Conservation (phyloP, 148 eudicot species). For the Rhododendron ferrugineum region DNA sequence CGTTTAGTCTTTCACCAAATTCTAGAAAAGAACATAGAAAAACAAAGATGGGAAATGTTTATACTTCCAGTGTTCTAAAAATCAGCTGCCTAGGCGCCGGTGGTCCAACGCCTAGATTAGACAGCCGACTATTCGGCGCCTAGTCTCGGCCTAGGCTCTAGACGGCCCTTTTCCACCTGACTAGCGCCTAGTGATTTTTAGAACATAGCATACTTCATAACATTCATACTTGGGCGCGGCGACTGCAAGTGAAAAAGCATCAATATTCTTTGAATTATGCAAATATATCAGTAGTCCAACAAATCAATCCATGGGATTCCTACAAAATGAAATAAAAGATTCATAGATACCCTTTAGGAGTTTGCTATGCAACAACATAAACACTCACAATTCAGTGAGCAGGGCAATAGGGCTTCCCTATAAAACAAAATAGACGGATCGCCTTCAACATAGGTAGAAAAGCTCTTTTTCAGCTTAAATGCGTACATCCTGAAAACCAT, state of each 20-base stretch:
- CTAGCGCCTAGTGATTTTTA: too few species aligned
- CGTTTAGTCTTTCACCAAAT: not conserved
- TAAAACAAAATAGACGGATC: not conserved
- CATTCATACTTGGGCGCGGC: not conserved
- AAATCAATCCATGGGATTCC: not conserved
- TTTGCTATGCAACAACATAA: not conserved
- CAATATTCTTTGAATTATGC: not conserved
- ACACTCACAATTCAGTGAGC: conserved; percentile 4
- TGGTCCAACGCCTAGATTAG: too few species aligned
- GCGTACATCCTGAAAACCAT: not conserved
- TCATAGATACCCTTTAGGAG: not conserved
- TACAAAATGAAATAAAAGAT: not conserved
- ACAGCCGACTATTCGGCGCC: not conserved
- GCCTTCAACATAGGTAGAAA: not conserved
- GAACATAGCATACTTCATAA: not conserved
- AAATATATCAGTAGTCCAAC: not conserved
- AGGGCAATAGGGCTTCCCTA: not conserved
- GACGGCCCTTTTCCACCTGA: too few species aligned
- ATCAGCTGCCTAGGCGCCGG: too few species aligned
- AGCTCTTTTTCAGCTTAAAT: not conserved
- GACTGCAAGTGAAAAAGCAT: not conserved
- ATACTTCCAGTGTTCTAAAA: not conserved
- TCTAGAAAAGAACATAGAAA: not conserved
- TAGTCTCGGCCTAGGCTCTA: not conserved
- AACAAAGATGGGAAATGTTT: not conserved